These are phyloP conservation scores for Agaricus blazei DNA, from an alignment of 768 basidiomycete species.

Conservation along the genomic window DNA sequence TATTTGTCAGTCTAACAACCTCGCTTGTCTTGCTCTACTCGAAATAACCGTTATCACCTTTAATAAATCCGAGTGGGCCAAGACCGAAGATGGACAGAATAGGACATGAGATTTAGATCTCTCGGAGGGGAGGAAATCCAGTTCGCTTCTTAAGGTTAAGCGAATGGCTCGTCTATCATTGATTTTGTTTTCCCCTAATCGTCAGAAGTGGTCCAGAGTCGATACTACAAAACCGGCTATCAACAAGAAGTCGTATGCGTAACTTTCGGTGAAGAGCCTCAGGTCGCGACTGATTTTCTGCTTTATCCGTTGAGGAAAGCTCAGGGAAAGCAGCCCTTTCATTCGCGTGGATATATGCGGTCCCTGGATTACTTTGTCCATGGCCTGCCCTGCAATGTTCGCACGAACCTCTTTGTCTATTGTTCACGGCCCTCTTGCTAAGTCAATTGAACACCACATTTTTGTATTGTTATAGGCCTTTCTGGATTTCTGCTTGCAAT, in stretches of 20 bases:
- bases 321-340: neutral
- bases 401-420: neutral
- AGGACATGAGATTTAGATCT: slow-evolving; percentile 22
- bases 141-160: too few relatives aligned
- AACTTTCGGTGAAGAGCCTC: neutral
- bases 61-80: slow-evolving; percentile 24
- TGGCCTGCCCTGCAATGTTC: neutral
- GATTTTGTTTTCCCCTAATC: slow-evolving; percentile 3
- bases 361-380: neutral
- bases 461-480: neutral
- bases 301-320: neutral
- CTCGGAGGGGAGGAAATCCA: slow-evolving; percentile 15
- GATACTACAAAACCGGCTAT: neutral
- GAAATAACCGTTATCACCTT: slow-evolving; percentile 16
- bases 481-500: neutral
- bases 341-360: neutral
- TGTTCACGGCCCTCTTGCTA: neutral
- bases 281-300: neutral
- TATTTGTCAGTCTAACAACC: neutral
- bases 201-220: neutral
- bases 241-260: neutral
- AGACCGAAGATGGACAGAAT: slow-evolving; percentile 29
- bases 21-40: neutral
- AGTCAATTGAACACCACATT: neutral
- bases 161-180: too few relatives aligned